Evolutionary conservation across 768 basidiomycete species (phyloP).

Genomic region (Mycena galopus): DNA sequence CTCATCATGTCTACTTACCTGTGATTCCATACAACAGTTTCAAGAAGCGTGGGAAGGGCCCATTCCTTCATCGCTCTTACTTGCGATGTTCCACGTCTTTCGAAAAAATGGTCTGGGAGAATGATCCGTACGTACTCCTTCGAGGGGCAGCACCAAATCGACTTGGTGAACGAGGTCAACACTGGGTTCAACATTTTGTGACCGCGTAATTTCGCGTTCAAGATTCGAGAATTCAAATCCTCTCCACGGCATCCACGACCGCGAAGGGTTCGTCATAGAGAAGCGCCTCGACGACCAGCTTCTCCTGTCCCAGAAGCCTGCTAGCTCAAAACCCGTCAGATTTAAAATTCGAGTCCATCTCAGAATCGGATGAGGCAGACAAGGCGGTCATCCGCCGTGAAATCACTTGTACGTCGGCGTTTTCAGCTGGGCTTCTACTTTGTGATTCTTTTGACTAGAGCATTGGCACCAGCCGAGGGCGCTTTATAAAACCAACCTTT

Average conservation of each 20-base stretch:
- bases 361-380: constrained; percentile 54
- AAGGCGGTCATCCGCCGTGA: constrained; percentile 59
- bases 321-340: constrained; percentile 74
- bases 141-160: constrained; percentile 20
- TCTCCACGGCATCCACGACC: constrained; percentile 63
- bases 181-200: constrained; percentile 47
- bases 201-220: neutral
- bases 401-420: constrained; percentile 50
- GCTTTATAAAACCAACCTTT: constrained; percentile 60
- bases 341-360: constrained; percentile 56
- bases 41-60: neutral
- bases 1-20: constrained; percentile 8
- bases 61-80: neutral
- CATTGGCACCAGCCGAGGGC: constrained; percentile 62
- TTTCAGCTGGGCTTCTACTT: too few relatives aligned
- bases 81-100: constrained; percentile 19
- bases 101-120: constrained; percentile 32
- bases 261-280: constrained; percentile 70
- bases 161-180: constrained; percentile 57
- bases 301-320: constrained; percentile 71
- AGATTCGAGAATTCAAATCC: constrained; percentile 15
- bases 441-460: constrained; percentile 37
- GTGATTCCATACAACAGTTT: neutral
- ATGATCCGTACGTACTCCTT: neutral
- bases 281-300: constrained; percentile 60